Evolutionary conservation across 2,329 filamentous ascomycete species (phyloP).

Genomic region (Aspergillus sp.): DNA sequence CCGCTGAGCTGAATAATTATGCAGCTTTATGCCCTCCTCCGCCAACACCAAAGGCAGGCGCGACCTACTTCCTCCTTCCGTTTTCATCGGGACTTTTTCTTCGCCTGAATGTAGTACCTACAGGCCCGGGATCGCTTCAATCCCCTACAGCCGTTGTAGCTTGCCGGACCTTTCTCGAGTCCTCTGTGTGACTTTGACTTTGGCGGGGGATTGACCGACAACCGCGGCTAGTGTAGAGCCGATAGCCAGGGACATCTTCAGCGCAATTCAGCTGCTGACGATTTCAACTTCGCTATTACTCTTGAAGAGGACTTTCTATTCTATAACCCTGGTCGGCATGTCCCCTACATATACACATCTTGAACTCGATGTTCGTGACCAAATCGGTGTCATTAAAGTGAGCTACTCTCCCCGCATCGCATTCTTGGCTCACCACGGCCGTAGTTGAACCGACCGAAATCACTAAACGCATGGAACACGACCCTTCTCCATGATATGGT

Average conservation of each 20-base stretch:
- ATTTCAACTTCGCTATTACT: not conserved
- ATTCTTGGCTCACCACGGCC: not conserved
- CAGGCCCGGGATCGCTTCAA: too few relatives aligned
- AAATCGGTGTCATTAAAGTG: conserved; percentile 14
- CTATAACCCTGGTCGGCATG: not conserved
- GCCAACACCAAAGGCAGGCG: not conserved
- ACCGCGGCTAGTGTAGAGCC: not conserved
- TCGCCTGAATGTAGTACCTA: not conserved
- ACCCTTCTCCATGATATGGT: conserved; percentile 7
- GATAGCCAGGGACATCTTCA: not conserved
- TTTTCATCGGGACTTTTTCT: not conserved
- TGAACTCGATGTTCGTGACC: not conserved
- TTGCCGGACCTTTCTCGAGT: not conserved
- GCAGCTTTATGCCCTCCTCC: too few relatives aligned
- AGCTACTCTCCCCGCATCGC: not conserved
- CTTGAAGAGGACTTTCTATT: not conserved
- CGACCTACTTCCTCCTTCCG: not conserved
- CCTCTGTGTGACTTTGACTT: not conserved
- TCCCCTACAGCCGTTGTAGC: too few relatives aligned
- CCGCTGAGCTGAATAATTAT: too few relatives aligned
- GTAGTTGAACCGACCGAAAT: conserved; percentile 12
- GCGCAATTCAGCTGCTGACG: not conserved
- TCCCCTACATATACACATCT: conserved; percentile 3
- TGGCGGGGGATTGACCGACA: not conserved
- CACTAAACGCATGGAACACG: conserved; percentile 8